These are phyloP conservation scores for Microdochium bolleyi DNA, from an alignment of 2,329 filamentous ascomycete genomes.

Conservation along the genomic window DNA sequence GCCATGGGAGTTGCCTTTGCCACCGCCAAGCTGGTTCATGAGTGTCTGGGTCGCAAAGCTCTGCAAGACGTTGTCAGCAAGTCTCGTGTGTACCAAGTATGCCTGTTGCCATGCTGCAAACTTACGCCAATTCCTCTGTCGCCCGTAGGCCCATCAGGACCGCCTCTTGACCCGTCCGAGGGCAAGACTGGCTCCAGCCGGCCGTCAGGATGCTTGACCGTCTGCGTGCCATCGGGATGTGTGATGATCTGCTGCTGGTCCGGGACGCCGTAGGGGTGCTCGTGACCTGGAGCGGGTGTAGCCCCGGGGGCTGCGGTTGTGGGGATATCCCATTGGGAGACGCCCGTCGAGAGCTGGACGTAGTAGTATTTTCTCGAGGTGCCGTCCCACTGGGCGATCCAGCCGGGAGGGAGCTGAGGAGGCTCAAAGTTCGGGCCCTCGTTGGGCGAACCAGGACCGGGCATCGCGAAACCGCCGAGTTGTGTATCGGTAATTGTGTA, in stretches of 20 bases:
- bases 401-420: slow-evolving; percentile 54
- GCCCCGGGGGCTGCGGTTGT: slow-evolving; percentile 56
- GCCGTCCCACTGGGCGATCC: slow-evolving; percentile 65
- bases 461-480: slow-evolving; percentile 29
- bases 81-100: neutral
- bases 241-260: slow-evolving; percentile 46
- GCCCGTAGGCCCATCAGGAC: slow-evolving; percentile 32
- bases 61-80: slow-evolving; percentile 26
- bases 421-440: slow-evolving; percentile 51
- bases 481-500: neutral
- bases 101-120: slow-evolving; percentile 9
- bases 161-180: slow-evolving; percentile 37
- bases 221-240: slow-evolving; percentile 55
- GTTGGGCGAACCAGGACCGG: slow-evolving; percentile 49
- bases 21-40: slow-evolving; percentile 33
- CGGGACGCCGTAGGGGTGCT: slow-evolving; percentile 56
- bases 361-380: slow-evolving; percentile 60
- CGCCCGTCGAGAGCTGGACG: slow-evolving; percentile 63
- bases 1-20: slow-evolving; percentile 20
- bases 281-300: slow-evolving; percentile 44
- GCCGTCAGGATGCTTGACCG: slow-evolving; percentile 51
- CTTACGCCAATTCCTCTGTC: slow-evolving; percentile 61
- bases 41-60: slow-evolving; percentile 54
- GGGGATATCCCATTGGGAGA: slow-evolving; percentile 68
- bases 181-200: slow-evolving; percentile 51